These are phyloP conservation scores for Clavariopsis aquatica DNA, from an alignment of 495 filamentous ascomycete species.

Conservation along the genomic window DNA sequence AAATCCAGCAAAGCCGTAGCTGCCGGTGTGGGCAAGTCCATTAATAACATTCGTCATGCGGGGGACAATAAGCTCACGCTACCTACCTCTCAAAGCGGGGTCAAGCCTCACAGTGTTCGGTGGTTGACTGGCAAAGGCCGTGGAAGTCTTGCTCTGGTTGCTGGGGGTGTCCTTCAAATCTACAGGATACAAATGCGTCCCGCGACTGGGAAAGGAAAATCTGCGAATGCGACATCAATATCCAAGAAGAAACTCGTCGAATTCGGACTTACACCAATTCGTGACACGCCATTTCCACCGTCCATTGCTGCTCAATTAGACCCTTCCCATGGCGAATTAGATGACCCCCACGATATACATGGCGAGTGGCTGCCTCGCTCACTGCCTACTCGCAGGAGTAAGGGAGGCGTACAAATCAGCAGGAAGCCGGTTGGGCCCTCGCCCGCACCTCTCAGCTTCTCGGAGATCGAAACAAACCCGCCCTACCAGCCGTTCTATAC, in stretches of 20 bases:
- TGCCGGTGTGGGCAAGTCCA: constrained; percentile 77
- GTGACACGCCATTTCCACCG: constrained; percentile 31
- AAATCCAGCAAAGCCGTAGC: constrained; percentile 78
- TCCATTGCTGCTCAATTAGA: constrained; percentile 23
- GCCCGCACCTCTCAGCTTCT: constrained; percentile 61
- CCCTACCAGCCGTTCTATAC: constrained; percentile 91
- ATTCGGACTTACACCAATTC: constrained; percentile 30
- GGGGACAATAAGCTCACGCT: constrained; percentile 83
- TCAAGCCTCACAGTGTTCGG: constrained; percentile 31
- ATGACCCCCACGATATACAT: constrained; percentile 21
- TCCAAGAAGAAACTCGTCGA: constrained; percentile 38
- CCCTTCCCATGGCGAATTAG: constrained; percentile 16
- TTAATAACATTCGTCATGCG: constrained; percentile 75
- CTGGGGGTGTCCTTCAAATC: constrained; percentile 38
- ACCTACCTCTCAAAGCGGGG: constrained; percentile 36
- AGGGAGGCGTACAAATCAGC: not conserved
- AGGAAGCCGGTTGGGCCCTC: constrained; percentile 1
- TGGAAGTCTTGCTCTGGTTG: constrained; percentile 36
- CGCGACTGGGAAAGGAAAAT: constrained; percentile 35
- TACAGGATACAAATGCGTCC: constrained; percentile 33
- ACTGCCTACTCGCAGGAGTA: constrained; percentile 19
- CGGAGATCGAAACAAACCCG: constrained; percentile 90
- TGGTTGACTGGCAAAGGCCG: constrained; percentile 41
- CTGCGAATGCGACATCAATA: constrained; percentile 30
- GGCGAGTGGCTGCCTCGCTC: constrained; percentile 37